These are phyloP conservation scores for Ophiostoma pallidulum DNA, from an alignment of 2,329 filamentous ascomycete species.

Conservation along the genomic window DNA sequence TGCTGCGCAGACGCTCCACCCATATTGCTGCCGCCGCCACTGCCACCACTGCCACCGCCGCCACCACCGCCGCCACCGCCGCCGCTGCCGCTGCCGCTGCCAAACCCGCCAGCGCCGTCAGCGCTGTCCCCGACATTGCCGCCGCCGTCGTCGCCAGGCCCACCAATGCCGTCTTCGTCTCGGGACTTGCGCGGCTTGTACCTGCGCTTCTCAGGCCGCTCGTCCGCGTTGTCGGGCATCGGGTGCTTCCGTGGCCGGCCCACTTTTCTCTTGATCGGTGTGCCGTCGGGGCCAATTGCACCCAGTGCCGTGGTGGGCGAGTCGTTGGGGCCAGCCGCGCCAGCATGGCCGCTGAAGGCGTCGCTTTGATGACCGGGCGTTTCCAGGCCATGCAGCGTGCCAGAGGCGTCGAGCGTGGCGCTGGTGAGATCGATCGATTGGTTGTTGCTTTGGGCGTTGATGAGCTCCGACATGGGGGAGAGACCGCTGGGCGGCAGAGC, in stretches of 20 bases:
- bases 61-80: constrained; percentile 25
- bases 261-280: constrained; percentile 53
- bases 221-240: constrained; percentile 43
- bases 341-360: constrained; percentile 21
- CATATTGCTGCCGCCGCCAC: constrained; percentile 22
- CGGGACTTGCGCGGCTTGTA: constrained; percentile 49
- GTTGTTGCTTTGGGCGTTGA: no score
- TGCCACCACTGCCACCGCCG: not conserved
- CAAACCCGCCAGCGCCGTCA: not conserved
- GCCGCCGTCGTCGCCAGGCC: constrained; percentile 32
- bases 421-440: no score
- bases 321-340: constrained; percentile 28
- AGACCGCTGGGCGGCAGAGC: no score
- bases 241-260: constrained; percentile 57
- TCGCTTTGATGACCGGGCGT: not conserved
- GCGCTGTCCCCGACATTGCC: constrained; percentile 28
- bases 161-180: constrained; percentile 33
- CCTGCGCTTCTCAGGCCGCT: constrained; percentile 51
- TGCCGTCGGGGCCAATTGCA: constrained; percentile 29
- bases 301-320: constrained; percentile 47
- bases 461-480: no score
- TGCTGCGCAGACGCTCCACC: no score
- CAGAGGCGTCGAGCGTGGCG: not conserved
- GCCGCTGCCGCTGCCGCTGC: constrained; percentile 2
- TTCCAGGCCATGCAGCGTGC: not conserved